Base-by-base conservation (phyloP, 164 flowering plant genomes). In the Brasenia schreberi region DNA sequence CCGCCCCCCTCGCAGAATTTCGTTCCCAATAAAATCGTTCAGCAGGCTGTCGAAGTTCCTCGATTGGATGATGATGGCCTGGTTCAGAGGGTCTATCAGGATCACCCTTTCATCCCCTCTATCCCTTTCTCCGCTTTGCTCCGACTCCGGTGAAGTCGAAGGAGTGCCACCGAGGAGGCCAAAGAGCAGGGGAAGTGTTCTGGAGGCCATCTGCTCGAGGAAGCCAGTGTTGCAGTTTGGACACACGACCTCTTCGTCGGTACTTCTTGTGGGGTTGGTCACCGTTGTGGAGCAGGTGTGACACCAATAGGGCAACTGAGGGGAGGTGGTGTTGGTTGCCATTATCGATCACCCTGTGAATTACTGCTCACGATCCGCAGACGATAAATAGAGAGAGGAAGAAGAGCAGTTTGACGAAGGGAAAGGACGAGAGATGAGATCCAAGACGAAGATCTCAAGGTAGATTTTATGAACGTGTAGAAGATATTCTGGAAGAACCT, bases 1-100 rank as follows among this genome's bases (percentile, higher is more conserved):
- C 56, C 56, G 9, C 14, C 98, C 96, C 65, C 87, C 83, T 64
- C 86, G 76, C 68, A 83, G 85, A 5, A 94, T 88, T 72, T 87
- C 96, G 75, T 89, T 92, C 70, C 87, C 98, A 0, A 86, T 85
- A 72, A 92, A 78, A 79, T 84, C 94, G 74, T 87, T 94, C 74
- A 92, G 78, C 74, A 89, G 63, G 59, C 79, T 59, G 65, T 92
- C 96, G 44, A 89, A 74, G 59, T 87, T 84, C 61, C 88, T 85
- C 19, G 94, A 90, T 68, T 81, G 86, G 68, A 85, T 73, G 19
- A 86, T 75, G 49, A 89, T 68, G 7, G 86, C 83, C 62, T 83
- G 88, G 65, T 80, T 83, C 66, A 76, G 80, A 42, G 91, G 88
- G 67, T 84, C 80, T 23, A 89, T 78, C 75, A 87, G 66, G 65